Conservation (phyloP, 2,329 filamentous ascomycete genomes). For the Trichoderma asperellum region DNA sequence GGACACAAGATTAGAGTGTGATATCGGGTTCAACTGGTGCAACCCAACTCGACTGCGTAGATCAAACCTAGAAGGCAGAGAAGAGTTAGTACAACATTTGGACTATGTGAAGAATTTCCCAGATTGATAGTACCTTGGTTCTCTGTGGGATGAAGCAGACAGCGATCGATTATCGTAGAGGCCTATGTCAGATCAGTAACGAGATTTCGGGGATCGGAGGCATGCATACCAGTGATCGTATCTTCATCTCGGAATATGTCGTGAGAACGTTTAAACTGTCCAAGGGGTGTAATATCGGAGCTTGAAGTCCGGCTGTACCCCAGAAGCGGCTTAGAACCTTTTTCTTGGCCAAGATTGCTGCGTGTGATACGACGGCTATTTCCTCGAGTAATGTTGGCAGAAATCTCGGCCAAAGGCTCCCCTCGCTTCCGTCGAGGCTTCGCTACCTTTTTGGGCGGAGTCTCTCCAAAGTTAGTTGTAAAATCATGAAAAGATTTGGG, state of each 20-base stretch:
- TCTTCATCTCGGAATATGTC: slow-evolving; percentile 42
- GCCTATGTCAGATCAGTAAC: slow-evolving; percentile 34
- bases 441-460: slow-evolving; percentile 40
- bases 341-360: slow-evolving; percentile 31
- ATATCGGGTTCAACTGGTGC: slow-evolving; percentile 44
- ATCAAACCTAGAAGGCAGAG: slow-evolving; percentile 37
- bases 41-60: slow-evolving; percentile 42
- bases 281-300: slow-evolving; percentile 30
- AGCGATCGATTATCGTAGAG: slow-evolving; percentile 35
- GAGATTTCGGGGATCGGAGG: not conserved
- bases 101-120: not conserved
- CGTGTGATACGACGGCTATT: slow-evolving; percentile 35
- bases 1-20: slow-evolving; percentile 47
- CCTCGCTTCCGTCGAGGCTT: slow-evolving; percentile 41
- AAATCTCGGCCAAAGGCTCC: slow-evolving; percentile 42
- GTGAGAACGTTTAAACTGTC: slow-evolving; percentile 34
- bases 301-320: slow-evolving; percentile 29
- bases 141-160: slow-evolving; percentile 32
- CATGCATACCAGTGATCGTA: slow-evolving; percentile 35
- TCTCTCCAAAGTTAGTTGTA: slow-evolving; percentile 8
- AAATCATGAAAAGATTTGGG: not conserved
- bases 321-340: slow-evolving; percentile 31
- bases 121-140: slow-evolving; percentile 35
- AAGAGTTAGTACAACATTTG: not conserved
- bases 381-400: slow-evolving; percentile 41